Base-by-base conservation (phyloP, 495 filamentous ascomycete species). In the Beverwykella pulmonaria region DNA sequence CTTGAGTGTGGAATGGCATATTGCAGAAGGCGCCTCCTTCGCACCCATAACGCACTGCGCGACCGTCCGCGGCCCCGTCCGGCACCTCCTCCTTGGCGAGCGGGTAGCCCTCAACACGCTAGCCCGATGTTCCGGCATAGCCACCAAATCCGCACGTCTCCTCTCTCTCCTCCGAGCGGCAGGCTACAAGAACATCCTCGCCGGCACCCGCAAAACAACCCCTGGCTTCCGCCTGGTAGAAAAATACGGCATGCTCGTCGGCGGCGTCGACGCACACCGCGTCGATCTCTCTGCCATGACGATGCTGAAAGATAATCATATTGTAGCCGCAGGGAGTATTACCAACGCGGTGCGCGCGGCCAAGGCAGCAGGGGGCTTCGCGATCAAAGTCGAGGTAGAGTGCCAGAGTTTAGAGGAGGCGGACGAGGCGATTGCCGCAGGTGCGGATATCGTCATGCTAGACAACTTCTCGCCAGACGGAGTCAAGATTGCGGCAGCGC, bases 291-390 rank as follows among this genome's bases (percentile, higher is more conserved):
- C 88, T 66, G 83, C 87, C 47, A 98, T 98, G 94, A 92, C 90
- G 25, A 98, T 98, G 94, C 82, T 98, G 54, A 98, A 98, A 80
- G 94, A 98, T 77, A 98, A 98, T 75, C 94, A 98, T 75, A 86
- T 98, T 29, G 95, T 91, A 89, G 90, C 91, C 41, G 84, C 82
- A 6, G 84, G 85, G 61, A 81, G 80, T 64, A 97, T 98, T 73
- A 88, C 88, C 1, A 79, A 85, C 3, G 94, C 95, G 5, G 92
- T 98, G 20, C 78, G 79, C 61, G 90, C 93, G 1, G 94, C 94
- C 2, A 92, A 92, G 77, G 82, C 86, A 15, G 92, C 86, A 0
- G 93, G 87, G 10, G 95, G 94, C 0, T 98, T 98, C 74, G 83
- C 88, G 17, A 81, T 95, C 19, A 98, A 98, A 82, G 84, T 98